Evolutionary conservation across 2,329 filamentous ascomycete genomes (phyloP), one percentile per base, ranked within the genome.

Genomic region (Rhinocladiella mackenziei): DNA sequence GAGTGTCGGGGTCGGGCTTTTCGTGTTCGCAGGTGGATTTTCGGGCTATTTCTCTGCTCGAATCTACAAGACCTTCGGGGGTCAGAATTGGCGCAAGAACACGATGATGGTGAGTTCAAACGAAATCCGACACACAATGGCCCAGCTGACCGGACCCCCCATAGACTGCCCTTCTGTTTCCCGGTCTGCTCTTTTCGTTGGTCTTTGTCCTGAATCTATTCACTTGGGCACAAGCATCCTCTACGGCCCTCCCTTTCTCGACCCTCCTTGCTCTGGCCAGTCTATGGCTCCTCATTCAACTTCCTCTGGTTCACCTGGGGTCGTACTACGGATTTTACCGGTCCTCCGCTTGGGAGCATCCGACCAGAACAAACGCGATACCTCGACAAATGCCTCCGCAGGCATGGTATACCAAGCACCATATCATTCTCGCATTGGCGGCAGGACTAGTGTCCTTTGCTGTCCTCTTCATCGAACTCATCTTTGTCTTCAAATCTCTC

Each of bases 171-270:
- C 70, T 83, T 7, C 73, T 94, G 2, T 86, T 94, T 60, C 88
- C 88, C 0, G 87, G 87, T 1, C 73, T 92, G 4, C 68, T 86
- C 1, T 94, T 94, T 60, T 71, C 75, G 6, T 73, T 85, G 20
- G 69, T 89, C 25, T 88, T 94, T 65, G 75, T 91, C 37, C 74
- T 94, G 47, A 94, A 94, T 62, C 73, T 94, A 7, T 94, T 94
- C 61, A 86, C 92, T 46, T 94, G 88, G 88, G 83, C 86, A 1
- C 86, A 94, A 65, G 86, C 87, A 0, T 92, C 86, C 8, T 89
- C 84, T 63, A 94, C 87, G 1, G 88, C 88, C 1, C 82, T 94
- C 23, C 88, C 88, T 0, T 89, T 94, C 56, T 77, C 83, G 23
- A 92, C 86, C 0, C 72, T 94, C 2, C 60, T 92, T 22, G 83